Percentiles rank a stretch among this genome's conserved stretches.
phyloP scores from a whole-genome alignment of 805 yeast genomes.

The Candida nemodendra region DNA sequence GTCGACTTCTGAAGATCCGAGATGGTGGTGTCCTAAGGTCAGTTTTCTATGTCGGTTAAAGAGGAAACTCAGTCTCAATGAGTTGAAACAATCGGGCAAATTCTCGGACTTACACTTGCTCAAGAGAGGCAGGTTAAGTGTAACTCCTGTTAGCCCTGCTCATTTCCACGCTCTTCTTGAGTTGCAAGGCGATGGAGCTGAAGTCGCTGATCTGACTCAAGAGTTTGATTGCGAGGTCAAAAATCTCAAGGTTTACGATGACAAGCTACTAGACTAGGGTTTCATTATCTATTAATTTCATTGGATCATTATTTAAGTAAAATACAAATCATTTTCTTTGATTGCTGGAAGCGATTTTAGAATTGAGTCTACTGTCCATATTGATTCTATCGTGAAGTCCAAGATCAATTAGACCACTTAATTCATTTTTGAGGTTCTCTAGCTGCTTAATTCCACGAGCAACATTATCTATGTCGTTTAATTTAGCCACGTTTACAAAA shows the following conservation, averaged over 20 bases:
- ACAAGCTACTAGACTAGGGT: slow-evolving; percentile 5
- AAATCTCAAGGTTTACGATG: slow-evolving; percentile 10
- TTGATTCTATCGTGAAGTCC: slow-evolving; percentile 73
- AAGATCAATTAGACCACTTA: slow-evolving; percentile 66
- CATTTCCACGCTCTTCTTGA: slow-evolving; percentile 41
- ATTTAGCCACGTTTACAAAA: slow-evolving; percentile 64
- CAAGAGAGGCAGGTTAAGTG: slow-evolving; percentile 50
- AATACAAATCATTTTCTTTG: slow-evolving; percentile 2
- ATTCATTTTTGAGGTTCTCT: slow-evolving; percentile 58
- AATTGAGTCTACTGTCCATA: slow-evolving; percentile 73
- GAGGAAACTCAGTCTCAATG: slow-evolving; percentile 41
- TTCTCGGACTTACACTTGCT: slow-evolving; percentile 44
- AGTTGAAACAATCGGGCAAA: slow-evolving; percentile 33
- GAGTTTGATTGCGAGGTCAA: slow-evolving; percentile 23
- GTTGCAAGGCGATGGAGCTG: slow-evolving; percentile 32
- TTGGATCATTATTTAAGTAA: neutral
- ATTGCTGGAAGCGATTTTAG: slow-evolving; percentile 23
- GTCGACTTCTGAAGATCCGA: slow-evolving; percentile 39
- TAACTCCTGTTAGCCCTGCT: slow-evolving; percentile 44
- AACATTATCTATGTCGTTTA: slow-evolving; percentile 74
- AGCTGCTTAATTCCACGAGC: slow-evolving; percentile 64
- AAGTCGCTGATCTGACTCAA: slow-evolving; percentile 1
- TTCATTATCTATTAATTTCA: neutral
- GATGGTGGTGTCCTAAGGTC: slow-evolving; percentile 60
- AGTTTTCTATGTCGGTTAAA: slow-evolving; percentile 41